Evolutionary conservation across 495 filamentous ascomycete genomes (phyloP).

Genomic region (Penicillium goetzii): DNA sequence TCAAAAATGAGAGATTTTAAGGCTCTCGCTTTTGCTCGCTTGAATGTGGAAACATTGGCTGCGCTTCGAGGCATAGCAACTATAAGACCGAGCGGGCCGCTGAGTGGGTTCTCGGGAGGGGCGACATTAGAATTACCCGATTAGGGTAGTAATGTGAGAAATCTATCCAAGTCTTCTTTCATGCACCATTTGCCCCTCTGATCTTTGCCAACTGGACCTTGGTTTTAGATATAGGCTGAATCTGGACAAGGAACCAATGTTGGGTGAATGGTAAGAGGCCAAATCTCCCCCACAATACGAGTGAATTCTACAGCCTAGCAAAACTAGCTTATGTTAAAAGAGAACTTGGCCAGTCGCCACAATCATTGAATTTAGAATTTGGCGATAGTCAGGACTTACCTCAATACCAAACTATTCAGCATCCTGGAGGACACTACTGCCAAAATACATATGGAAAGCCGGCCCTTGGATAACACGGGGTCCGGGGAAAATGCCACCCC

Average conservation of each 20-base stretch:
- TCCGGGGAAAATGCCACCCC: slow-evolving; percentile 7
- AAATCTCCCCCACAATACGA: no score
- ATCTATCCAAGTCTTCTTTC: background rate
- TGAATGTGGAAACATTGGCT: background rate
- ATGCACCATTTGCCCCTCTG: background rate
- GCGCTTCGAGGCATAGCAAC: background rate
- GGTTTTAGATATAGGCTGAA: background rate
- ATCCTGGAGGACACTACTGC: background rate
- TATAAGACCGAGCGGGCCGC: background rate
- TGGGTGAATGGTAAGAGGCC: background rate
- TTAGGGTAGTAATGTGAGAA: slow-evolving; percentile 20
- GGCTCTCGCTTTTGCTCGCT: background rate
- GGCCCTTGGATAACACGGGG: background rate
- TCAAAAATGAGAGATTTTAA: slow-evolving; percentile 6
- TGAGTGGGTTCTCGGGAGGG: background rate
- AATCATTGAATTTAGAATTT: background rate
- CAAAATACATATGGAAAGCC: no score
- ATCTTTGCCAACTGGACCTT: background rate
- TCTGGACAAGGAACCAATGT: background rate
- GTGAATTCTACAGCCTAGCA: no score
- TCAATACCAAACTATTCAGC: background rate
- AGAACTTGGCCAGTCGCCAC: background rate
- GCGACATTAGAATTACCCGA: slow-evolving; percentile 18
- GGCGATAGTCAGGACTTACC: no score
- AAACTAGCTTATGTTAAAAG: background rate